Evolutionary conservation across 2,329 filamentous ascomycete genomes (phyloP).

Genomic region (Geosmithia morbida): DNA sequence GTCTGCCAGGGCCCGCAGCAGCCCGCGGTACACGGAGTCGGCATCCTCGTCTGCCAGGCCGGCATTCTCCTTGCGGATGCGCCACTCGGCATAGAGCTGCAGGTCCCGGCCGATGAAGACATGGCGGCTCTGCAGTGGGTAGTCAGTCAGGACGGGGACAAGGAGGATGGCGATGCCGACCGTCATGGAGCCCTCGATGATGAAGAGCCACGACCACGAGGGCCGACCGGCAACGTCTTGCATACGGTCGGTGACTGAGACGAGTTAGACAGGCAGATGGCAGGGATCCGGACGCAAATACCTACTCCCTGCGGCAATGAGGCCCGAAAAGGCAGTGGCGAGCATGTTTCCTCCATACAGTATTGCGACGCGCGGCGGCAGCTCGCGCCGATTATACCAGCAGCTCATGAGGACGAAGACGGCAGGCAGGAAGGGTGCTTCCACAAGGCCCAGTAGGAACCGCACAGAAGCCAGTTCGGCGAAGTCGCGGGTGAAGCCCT

Average conservation of each 20-base stretch:
- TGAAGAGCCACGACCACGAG: constrained; percentile 48
- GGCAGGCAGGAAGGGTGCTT: constrained; percentile 7
- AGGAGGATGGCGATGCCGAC: constrained; percentile 6
- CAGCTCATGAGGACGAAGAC: constrained; percentile 7
- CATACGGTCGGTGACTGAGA: not conserved
- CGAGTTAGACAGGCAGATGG: constrained; percentile 30
- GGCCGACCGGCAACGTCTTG: not conserved
- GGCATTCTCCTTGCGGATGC: not conserved
- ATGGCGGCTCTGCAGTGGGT: constrained; percentile 1
- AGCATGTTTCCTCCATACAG: constrained; percentile 9
- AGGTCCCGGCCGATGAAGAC: not conserved
- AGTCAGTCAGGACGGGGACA: constrained; percentile 7
- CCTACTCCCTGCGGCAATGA: constrained; percentile 16
- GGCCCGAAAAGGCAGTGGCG: constrained; percentile 8
- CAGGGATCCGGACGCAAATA: constrained; percentile 14
- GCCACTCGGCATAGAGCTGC: not conserved
- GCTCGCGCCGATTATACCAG: constrained; percentile 11
- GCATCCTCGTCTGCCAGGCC: not conserved
- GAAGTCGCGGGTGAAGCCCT: constrained; percentile 1
- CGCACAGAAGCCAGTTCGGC: constrained; percentile 4
- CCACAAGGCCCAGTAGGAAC: constrained; percentile 6
- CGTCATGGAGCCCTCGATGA: constrained; percentile 41
- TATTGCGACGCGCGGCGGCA: constrained; percentile 9
- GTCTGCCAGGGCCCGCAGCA: not conserved
- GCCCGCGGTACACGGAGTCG: not conserved